These are phyloP conservation scores for Polygonum maritimum DNA, from an alignment of 148 eudicot species.

Conservation along the genomic window DNA sequence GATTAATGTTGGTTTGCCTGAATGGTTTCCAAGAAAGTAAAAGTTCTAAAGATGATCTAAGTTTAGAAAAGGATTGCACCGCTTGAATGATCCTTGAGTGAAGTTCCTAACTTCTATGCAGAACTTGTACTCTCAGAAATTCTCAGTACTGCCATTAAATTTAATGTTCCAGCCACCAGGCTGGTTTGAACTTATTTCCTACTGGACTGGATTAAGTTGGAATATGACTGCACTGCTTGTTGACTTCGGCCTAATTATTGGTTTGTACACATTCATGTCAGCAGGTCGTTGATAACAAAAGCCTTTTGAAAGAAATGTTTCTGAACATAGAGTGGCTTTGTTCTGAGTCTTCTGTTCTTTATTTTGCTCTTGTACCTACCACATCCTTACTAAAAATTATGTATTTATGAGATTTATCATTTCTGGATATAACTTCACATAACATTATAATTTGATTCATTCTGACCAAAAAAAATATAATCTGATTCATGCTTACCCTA, in stretches of 20 bases:
- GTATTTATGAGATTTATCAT: not conserved
- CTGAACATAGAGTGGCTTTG: not conserved
- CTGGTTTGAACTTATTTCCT: not conserved
- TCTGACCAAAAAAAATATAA: not conserved
- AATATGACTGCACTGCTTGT: not conserved
- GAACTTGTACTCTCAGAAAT: not conserved
- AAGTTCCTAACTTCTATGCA: not conserved
- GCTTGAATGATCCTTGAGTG: not conserved
- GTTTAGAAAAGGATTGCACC: not conserved
- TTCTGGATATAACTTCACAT: not conserved
- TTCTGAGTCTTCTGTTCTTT: not conserved
- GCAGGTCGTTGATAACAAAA: not conserved
- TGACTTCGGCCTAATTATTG: not conserved
- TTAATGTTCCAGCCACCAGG: not conserved
- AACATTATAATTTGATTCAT: not conserved
- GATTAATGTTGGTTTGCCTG: not conserved
- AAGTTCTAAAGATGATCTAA: not conserved
- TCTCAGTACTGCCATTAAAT: not conserved
- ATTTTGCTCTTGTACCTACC: not conserved
- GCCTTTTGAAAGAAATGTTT: not conserved
- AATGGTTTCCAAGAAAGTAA: not conserved
- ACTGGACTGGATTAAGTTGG: not conserved
- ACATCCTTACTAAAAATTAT: not conserved
- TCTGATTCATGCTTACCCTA: not conserved
- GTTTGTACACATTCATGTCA: not conserved